phyloP scores from a whole-genome alignment of 2,329 filamentous ascomycete species.

The Lojkania enalia region DNA sequence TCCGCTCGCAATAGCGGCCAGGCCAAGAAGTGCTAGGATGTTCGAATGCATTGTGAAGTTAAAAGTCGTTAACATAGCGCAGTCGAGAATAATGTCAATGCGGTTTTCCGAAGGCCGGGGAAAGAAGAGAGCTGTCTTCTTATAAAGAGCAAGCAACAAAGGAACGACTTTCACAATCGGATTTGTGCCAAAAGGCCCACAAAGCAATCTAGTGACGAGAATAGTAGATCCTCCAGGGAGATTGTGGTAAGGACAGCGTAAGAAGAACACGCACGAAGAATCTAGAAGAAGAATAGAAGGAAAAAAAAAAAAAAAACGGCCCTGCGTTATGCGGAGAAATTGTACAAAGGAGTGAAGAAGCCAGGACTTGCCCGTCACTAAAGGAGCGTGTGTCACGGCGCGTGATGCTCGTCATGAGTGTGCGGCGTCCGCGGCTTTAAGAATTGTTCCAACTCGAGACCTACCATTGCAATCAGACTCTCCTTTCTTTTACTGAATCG shows the following conservation, averaged over 20 bases:
- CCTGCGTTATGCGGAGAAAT: constrained; percentile 34
- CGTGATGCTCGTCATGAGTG: constrained; percentile 1
- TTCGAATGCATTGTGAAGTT: constrained; percentile 32
- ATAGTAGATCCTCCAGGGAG: constrained; percentile 6
- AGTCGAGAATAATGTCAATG: neutral
- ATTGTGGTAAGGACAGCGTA: constrained; percentile 12
- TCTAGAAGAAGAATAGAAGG: constrained; percentile 16
- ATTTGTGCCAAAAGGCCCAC: constrained; percentile 9
- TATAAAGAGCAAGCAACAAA: constrained; percentile 1
- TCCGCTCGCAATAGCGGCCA: constrained; percentile 32
- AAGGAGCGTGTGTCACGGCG: constrained; percentile 23
- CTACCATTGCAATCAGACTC: neutral
- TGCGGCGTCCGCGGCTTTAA: constrained; percentile 18
- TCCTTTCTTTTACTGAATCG: neutral
- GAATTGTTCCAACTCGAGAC: constrained; percentile 3
- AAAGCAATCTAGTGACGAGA: constrained; percentile 6
- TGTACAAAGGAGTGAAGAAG: constrained; percentile 35
- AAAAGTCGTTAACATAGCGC: neutral
- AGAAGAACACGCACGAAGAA: constrained; percentile 9
- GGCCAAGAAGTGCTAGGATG: constrained; percentile 30
- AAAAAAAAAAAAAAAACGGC: constrained; percentile 33
- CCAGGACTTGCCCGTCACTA: constrained; percentile 38
- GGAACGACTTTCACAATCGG: neutral
- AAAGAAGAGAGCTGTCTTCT: neutral
- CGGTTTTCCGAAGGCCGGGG: neutral